A percentile compares a stretch with the other conserved stretches of the same genome.
Conservation (phyloP, 2,329 filamentous ascomycete genomes). For the Rutstroemia sp. region DNA sequence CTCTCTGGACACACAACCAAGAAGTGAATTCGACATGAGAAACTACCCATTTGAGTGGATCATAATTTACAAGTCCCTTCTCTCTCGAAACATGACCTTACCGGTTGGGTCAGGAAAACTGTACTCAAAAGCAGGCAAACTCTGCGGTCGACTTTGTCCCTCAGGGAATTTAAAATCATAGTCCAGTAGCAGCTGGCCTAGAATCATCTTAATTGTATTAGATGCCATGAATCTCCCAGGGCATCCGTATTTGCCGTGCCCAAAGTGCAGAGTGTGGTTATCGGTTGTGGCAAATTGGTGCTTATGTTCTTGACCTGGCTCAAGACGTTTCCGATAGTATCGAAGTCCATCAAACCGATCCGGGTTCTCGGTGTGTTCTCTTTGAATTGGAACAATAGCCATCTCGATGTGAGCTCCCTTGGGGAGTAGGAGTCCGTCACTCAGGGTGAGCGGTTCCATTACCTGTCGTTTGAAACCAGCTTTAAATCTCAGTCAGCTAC, state of each 20-base stretch:
- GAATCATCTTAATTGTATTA: slow-evolving; percentile 16
- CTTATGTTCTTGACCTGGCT: not conserved
- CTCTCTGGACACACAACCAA: too few species aligned
- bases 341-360: slow-evolving; percentile 4
- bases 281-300: slow-evolving; percentile 6
- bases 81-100: too few species aligned
- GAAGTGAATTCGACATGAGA: too few species aligned
- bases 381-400: not conserved
- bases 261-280: slow-evolving; percentile 22
- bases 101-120: slow-evolving; percentile 1
- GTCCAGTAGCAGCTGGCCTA: not conserved
- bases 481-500: not conserved
- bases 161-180: not conserved
- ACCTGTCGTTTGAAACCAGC: slow-evolving; percentile 7
- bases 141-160: not conserved
- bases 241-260: slow-evolving; percentile 34
- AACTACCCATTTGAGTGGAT: too few species aligned
- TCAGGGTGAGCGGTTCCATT: slow-evolving; percentile 20
- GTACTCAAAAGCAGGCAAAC: not conserved
- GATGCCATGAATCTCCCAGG: slow-evolving; percentile 33
- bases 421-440: not conserved
- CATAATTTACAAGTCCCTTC: too few species aligned
- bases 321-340: not conserved
- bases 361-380: not conserved
- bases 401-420: not conserved